phyloP scores from a whole-genome alignment of 176 grass and related monocot genomes.

The Oryza glaberrima region DNA sequence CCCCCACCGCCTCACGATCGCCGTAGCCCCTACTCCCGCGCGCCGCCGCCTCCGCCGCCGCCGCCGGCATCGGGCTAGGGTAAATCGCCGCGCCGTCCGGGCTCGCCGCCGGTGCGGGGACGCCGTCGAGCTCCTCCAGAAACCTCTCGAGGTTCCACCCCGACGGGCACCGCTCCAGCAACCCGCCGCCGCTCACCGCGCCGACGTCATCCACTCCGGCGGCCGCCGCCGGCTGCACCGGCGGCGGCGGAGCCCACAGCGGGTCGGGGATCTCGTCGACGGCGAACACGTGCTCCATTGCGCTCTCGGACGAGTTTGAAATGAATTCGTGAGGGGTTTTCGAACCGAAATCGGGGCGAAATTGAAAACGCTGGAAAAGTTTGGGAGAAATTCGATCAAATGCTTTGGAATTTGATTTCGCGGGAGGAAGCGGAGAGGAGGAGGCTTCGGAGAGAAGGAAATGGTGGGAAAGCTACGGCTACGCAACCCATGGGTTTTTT shows the following conservation, averaged over 20 bases:
- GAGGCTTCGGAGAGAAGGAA: background rate
- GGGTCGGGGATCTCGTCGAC: constrained; percentile 40
- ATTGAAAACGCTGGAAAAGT: background rate
- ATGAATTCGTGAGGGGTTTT: background rate
- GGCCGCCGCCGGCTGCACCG: background rate
- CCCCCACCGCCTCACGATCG: too few relatives aligned
- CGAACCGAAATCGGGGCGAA: background rate
- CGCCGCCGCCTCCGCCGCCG: background rate
- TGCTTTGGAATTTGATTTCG: background rate
- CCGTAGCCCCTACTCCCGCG: too few relatives aligned
- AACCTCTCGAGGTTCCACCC: constrained; percentile 66
- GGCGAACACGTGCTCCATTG: constrained; percentile 60
- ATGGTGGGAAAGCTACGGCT: background rate
- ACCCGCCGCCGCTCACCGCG: background rate
- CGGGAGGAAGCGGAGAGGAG: background rate
- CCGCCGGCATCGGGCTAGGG: background rate
- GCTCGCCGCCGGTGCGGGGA: background rate
- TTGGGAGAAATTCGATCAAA: background rate
- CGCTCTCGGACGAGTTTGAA: background rate
- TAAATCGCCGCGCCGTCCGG: background rate
- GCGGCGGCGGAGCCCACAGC: constrained; percentile 33
- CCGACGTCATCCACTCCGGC: background rate
- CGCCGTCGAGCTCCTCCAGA: constrained; percentile 44
- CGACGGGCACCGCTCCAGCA: constrained; percentile 24
- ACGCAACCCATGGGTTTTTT: constrained; percentile 19